Conservation (phyloP, 805 yeast species). For the Starmerella tilneyi region DNA sequence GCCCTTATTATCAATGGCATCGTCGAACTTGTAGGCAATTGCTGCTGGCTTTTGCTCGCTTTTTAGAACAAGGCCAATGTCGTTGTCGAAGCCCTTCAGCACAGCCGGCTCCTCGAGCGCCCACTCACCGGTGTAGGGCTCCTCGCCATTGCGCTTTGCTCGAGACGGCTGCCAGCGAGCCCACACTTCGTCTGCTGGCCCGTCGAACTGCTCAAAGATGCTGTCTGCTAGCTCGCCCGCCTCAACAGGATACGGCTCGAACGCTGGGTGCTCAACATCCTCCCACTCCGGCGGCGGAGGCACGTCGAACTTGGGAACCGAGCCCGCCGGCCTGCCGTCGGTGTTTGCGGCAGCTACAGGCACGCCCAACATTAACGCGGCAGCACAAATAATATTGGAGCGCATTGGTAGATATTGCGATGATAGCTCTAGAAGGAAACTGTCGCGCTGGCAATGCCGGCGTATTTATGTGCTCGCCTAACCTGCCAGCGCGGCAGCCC, state of each 20-base stretch:
- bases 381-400: slow-evolving; percentile 1
- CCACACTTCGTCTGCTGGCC: slow-evolving; percentile 28
- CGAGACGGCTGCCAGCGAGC: slow-evolving; percentile 42
- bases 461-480: slow-evolving; percentile 1
- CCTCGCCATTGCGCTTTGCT: slow-evolving; percentile 20
- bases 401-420: neutral
- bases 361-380: slow-evolving; percentile 10
- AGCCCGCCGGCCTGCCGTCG: slow-evolving; percentile 13
- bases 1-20: slow-evolving; percentile 43
- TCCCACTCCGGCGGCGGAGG: slow-evolving; percentile 19
- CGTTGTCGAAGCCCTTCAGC: slow-evolving; percentile 52
- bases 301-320: slow-evolving; percentile 16
- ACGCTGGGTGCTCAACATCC: slow-evolving; percentile 25
- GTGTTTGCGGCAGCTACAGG: slow-evolving; percentile 8
- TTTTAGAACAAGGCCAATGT: slow-evolving; percentile 67
- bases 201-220: slow-evolving; percentile 32
- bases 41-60: slow-evolving; percentile 74
- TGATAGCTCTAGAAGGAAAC: too few species aligned
- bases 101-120: slow-evolving; percentile 50
- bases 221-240: slow-evolving; percentile 20
- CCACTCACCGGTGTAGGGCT: slow-evolving; percentile 68
- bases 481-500: slow-evolving; percentile 5
- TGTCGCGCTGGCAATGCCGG: too few species aligned
- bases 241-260: slow-evolving; percentile 25
- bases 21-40: slow-evolving; percentile 52